These are phyloP conservation scores for Cladophialophora psammophila DNA, from an alignment of 2,329 filamentous ascomycete genomes.

Conservation along the genomic window DNA sequence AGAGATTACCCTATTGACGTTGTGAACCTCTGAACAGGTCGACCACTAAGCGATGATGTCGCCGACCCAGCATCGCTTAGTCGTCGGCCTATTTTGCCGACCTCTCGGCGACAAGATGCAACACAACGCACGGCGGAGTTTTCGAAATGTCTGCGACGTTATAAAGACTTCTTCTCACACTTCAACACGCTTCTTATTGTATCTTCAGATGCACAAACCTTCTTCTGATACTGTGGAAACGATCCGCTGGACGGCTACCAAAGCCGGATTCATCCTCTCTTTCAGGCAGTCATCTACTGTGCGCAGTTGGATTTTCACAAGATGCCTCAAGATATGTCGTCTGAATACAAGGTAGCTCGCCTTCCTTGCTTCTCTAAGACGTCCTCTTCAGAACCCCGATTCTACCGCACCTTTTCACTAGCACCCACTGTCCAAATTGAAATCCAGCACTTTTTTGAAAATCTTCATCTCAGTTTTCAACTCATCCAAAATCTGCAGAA, in stretches of 20 bases:
- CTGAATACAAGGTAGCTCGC: slow-evolving; percentile 5
- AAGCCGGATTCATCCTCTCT: not conserved
- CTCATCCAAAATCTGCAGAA: slow-evolving; percentile 7
- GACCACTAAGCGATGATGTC: slow-evolving; percentile 19
- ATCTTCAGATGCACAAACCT: not conserved
- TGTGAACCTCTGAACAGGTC: not conserved
- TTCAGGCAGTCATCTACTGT: not conserved
- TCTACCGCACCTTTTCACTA: slow-evolving; percentile 11
- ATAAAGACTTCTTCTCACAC: not conserved
- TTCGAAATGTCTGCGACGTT: not conserved
- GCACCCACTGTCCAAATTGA: not conserved
- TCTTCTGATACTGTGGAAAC: not conserved
- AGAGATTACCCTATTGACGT: not conserved
- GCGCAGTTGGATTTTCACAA: not conserved
- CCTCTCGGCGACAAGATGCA: not conserved
- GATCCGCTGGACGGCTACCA: not conserved
- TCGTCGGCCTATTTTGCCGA: not conserved
- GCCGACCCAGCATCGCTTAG: not conserved
- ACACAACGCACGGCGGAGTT: not conserved
- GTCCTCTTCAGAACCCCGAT: not conserved
- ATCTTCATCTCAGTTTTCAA: slow-evolving; percentile 11
- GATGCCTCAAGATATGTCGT: not conserved
- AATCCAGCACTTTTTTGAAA: not conserved
- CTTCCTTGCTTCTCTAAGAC: slow-evolving; percentile 8
- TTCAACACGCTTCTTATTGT: not conserved